Evolutionary conservation across 345 rosid genomes (phyloP).

Genomic region (Aegle marmelos): DNA sequence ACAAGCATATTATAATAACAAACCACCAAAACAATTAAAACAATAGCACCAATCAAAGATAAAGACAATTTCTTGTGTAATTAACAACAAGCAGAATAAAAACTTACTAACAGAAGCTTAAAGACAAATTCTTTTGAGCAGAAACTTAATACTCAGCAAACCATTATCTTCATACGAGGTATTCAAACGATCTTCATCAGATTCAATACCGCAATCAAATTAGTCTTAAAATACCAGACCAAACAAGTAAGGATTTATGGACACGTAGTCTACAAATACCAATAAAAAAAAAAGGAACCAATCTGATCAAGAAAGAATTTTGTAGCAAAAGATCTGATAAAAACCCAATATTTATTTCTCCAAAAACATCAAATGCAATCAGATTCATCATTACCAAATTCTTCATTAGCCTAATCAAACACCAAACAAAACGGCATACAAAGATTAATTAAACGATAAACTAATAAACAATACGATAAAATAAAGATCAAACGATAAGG

Average conservation of each 20-base stretch:
- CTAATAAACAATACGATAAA: not conserved
- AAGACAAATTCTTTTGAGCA: not conserved
- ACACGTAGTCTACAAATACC: not conserved
- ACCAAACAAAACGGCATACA: not conserved
- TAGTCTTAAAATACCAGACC: not conserved
- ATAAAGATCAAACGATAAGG: not conserved
- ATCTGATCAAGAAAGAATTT: no score
- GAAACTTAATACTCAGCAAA: not conserved
- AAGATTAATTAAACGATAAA: not conserved
- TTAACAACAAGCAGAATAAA: not conserved
- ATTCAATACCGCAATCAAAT: not conserved
- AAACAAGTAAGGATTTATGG: not conserved
- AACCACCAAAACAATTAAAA: not conserved
- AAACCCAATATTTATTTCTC: not conserved
- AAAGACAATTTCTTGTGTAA: not conserved
- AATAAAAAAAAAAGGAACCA: not conserved
- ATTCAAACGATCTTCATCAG: not conserved
- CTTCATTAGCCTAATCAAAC: not conserved
- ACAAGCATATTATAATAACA: not conserved
- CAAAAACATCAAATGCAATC: not conserved
- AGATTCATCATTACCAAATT: no score
- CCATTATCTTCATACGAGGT: not conserved
- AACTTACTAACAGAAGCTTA: not conserved
- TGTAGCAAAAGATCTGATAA: not conserved
- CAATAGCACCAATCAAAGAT: not conserved